A percentile compares a stretch with the other conserved stretches of the same genome.
Conservation (phyloP, 495 filamentous ascomycete genomes). For the Gamarada debralockiae region DNA sequence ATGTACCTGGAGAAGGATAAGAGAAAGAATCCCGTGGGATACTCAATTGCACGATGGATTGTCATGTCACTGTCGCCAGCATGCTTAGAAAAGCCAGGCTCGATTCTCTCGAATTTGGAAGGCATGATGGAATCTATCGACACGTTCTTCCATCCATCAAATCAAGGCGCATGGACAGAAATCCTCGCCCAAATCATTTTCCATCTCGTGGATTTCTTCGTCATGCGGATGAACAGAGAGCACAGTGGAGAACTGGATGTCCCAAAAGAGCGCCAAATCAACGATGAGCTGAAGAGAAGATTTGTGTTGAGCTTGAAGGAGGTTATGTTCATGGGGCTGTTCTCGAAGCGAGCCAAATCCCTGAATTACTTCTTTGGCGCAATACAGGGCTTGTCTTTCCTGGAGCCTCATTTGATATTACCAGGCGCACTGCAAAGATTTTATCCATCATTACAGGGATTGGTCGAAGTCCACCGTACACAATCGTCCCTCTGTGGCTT, state of each 20-base stretch:
- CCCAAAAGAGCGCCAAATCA: constrained; percentile 75
- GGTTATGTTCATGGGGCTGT: constrained; percentile 97
- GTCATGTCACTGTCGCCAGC: constrained; percentile 88
- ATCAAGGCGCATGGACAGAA: constrained; percentile 89
- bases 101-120: constrained; percentile 80
- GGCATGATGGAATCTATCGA: constrained; percentile 94
- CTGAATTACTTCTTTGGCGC: constrained; percentile 89
- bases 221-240: constrained; percentile 96
- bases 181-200: constrained; percentile 87
- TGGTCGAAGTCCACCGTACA: constrained; percentile 96
- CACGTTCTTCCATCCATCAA: constrained; percentile 98
- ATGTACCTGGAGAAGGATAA: constrained; percentile 86
- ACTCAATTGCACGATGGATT: constrained; percentile 94
- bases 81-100: constrained; percentile 73
- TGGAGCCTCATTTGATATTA: constrained; percentile 89
- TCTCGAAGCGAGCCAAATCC: constrained; percentile 86
- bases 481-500: constrained; percentile 89
- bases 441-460: constrained; percentile 91
- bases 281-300: constrained; percentile 71
- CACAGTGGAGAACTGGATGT: constrained; percentile 85
- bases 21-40: constrained; percentile 85
- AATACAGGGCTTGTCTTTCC: constrained; percentile 80
- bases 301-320: constrained; percentile 91
- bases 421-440: constrained; percentile 93
- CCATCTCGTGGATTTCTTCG: constrained; percentile 93